Evolutionary conservation across 2,329 filamentous ascomycete species (phyloP), one percentile per base, ranked within the genome.

Genomic region (Falciphora oryzae): DNA sequence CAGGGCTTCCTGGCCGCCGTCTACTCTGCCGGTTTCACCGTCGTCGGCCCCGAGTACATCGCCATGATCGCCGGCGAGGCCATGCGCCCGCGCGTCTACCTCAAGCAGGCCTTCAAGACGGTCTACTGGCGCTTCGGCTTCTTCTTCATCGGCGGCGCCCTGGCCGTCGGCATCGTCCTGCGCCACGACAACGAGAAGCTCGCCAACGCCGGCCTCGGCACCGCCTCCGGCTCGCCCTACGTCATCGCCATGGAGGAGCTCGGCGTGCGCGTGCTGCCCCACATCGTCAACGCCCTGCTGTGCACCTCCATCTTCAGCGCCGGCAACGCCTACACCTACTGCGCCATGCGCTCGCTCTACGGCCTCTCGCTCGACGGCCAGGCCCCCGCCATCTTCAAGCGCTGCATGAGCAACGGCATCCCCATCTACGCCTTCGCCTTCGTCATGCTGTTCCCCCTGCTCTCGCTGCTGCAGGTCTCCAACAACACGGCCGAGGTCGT

Each of bases 101-200:
- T 91, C 71, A 87, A 87, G 3, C 81, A 80, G 63, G 87, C 87
- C 1, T 90, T 83, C 75, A 89, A 88, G 66, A 85, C 84, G 1
- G 85, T 89, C 4, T 88, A 89, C 74, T 88, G 86, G 73, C 84
- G 88, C 35, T 78, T 90, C 62, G 86, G 83, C 1, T 71, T 83
- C 1, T 90, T 91, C 75, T 91, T 90, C 75, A 81, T 90, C 28
- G 80, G 89, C 7, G 85, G 87, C 7, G 85, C 85, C 4, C 78
- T 92, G 2, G 82, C 80, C 63, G 81, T 89, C 27, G 86, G 86
- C 4, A 84, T 89, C 64, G 73, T 89, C 65, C 80, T 89, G 63
- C 80, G 88, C 2, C 85, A 85, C 72, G 82, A 88, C 65, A 84
- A 88, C 68, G 67, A 76, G 0, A 81, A 80, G 25, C 76, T 89